Evolutionary conservation across 768 basidiomycete species (phyloP), one percentile per base, ranked within the genome.

Genomic region (Boletus sensibilis): DNA sequence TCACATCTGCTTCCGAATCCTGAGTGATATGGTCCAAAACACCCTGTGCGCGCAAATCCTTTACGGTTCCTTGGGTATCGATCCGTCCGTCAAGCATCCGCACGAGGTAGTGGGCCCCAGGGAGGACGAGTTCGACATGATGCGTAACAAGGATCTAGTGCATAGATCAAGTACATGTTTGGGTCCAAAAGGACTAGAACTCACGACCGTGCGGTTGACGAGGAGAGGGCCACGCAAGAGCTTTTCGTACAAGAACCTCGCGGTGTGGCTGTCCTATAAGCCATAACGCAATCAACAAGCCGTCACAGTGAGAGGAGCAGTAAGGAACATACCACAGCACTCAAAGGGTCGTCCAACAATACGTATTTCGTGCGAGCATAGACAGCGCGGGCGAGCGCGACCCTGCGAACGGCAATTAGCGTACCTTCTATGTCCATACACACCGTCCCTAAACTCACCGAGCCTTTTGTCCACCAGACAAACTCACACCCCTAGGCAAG

Each of bases 401-500:
- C 88, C 58, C 88, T 86, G 14, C n/a, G 12, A 50, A 39, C 4
- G 0, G 5, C 2, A 2, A 37, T 71, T 1, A 71, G 53, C 34
- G 5, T 14, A 48, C 29, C 3, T 21, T 23, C 3, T 0, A 27
- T 29, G 9, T 50, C 7, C 9, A 20, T 13, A 35, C 7, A n/a
- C 10, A n/a, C 16, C n/a, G 11, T n/a, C n/a, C 9, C 8, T 1
- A 4, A 25, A 59, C 75, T 55, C 60, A 85, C 86, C 87, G 76
- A 52, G 89, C 87, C 69, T 92, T 92, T 72, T 92, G 90, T 7
- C 91, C 91, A 31, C 91, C 91, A 34, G 86, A 88, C 59, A 92
- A 72, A 69, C 82, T 88, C 16, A 92, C 85, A 57, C 88, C 89
- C 51, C 85, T 85, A 27, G 12, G 4, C 9, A 40, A 39, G 34